Conservation (phyloP, 1,284 basidiomycete genomes). For the Amylostereum chailletii region DNA sequence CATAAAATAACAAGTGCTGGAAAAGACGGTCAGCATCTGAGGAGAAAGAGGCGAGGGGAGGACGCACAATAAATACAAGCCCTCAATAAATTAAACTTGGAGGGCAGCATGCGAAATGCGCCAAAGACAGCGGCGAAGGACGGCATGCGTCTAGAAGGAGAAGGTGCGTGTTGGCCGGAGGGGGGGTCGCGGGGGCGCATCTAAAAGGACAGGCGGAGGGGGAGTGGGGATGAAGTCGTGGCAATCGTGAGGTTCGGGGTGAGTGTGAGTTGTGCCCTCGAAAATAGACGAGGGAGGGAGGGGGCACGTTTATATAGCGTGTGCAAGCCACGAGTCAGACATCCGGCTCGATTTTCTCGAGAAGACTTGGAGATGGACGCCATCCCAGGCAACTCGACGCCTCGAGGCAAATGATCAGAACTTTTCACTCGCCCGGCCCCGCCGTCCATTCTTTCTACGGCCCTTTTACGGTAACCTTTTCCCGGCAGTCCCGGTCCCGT, state of each 20-base stretch:
- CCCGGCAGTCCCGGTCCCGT: too few species aligned
- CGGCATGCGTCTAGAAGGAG: neutral
- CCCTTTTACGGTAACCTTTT: too few species aligned
- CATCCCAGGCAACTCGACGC: too few species aligned
- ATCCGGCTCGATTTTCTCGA: too few species aligned
- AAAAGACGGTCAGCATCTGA: constrained; percentile 1
- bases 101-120: constrained; percentile 30
- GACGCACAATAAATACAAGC: constrained; percentile 51
- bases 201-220: neutral
- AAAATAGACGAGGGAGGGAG: too few species aligned
- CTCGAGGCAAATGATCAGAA: too few species aligned
- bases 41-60: neutral
- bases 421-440: too few species aligned
- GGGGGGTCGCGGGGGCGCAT: neutral
- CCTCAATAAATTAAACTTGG: constrained; percentile 57
- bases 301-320: too few species aligned
- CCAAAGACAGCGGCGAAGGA: constrained; percentile 17
- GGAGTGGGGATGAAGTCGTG: neutral
- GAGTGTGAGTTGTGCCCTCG: too few species aligned
- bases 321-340: too few species aligned
- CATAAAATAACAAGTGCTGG: constrained; percentile 58
- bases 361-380: too few species aligned
- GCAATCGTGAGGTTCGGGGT: neutral
- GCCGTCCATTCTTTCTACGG: too few species aligned
- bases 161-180: neutral